Conservation (phyloP, 2,329 filamentous ascomycete species). For the Fusarium verticillioides region DNA sequence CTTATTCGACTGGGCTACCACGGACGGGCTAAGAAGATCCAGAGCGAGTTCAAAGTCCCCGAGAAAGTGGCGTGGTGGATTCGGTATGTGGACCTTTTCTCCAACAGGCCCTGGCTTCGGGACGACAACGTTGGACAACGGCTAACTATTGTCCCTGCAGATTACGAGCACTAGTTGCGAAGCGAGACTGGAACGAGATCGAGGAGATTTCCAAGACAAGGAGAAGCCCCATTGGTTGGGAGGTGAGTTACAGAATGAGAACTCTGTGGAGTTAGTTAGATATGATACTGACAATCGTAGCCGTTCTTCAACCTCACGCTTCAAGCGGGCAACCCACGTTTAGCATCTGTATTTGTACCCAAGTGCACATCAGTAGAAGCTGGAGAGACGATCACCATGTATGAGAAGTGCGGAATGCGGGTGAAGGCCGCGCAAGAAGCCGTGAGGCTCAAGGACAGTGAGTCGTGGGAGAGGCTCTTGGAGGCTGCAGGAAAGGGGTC, state of each 20-base stretch:
- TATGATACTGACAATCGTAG: conserved; percentile 54
- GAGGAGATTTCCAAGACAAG: conserved; percentile 83
- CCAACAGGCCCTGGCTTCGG: conserved; percentile 17
- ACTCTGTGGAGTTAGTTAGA: not conserved
- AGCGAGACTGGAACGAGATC: conserved; percentile 91
- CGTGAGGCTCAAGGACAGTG: conserved; percentile 80
- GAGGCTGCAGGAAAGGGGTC: conserved; percentile 77
- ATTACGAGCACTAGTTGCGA: conserved; percentile 86
- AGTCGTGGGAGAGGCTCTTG: conserved; percentile 77
- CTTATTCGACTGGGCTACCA: conserved; percentile 84
- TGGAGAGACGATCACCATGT: conserved; percentile 86
- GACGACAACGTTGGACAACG: conserved; percentile 12
- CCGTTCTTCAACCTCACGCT: conserved; percentile 93
- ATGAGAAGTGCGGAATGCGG: conserved; percentile 92
- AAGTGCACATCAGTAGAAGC: conserved; percentile 81
- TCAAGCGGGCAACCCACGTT: conserved; percentile 87
- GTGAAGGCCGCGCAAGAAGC: conserved; percentile 93
- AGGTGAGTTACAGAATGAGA: conserved; percentile 66
- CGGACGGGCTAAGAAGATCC: conserved; percentile 86
- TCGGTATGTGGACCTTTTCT: conserved; percentile 56
- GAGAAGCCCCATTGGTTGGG: conserved; percentile 96
- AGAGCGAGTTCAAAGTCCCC: conserved; percentile 90
- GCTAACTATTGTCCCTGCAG: conserved; percentile 54
- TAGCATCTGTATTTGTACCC: conserved; percentile 85
- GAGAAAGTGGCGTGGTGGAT: conserved; percentile 94